Conservation (phyloP, 2,329 filamentous ascomycete species). For the Phialophora tarda region DNA sequence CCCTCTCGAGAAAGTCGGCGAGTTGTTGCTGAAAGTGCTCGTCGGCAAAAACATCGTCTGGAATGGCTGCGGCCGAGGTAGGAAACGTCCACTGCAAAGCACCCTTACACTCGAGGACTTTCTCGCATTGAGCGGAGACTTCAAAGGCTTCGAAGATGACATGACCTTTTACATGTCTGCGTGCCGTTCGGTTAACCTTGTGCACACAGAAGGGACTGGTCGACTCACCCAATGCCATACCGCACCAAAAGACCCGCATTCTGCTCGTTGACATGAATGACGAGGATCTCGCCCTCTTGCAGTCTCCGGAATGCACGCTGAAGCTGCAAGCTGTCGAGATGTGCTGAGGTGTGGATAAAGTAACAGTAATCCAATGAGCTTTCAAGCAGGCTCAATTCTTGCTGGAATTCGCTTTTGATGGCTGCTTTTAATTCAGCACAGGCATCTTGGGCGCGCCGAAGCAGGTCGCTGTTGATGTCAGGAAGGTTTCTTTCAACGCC, state of each 20-base stretch:
- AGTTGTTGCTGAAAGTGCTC: slow-evolving; percentile 56
- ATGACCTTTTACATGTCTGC: slow-evolving; percentile 36
- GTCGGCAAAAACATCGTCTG: slow-evolving; percentile 48
- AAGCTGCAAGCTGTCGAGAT: slow-evolving; percentile 19
- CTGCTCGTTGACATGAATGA: slow-evolving; percentile 56
- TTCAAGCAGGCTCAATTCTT: slow-evolving; percentile 17
- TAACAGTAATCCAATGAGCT: slow-evolving; percentile 19
- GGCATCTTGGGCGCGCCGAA: slow-evolving; percentile 42
- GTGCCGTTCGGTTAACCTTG: neutral
- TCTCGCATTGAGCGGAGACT: slow-evolving; percentile 59
- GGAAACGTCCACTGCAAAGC: slow-evolving; percentile 67
- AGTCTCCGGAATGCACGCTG: slow-evolving; percentile 41
- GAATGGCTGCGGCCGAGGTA: slow-evolving; percentile 57
- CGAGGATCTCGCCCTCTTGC: slow-evolving; percentile 44
- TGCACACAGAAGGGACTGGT: neutral
- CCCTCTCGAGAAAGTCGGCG: slow-evolving; percentile 61
- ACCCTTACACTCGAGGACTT: slow-evolving; percentile 56
- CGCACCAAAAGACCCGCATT: slow-evolving; percentile 57
- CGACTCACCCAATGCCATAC: slow-evolving; percentile 43
- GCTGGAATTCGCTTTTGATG: slow-evolving; percentile 5
- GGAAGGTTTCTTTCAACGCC: slow-evolving; percentile 43
- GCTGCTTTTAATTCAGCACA: slow-evolving; percentile 35
- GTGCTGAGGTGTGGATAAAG: slow-evolving; percentile 8
- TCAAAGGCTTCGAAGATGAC: slow-evolving; percentile 67
- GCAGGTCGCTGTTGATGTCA: slow-evolving; percentile 42